Evolutionary conservation across 1,284 basidiomycete species (phyloP).

Genomic region (Ceratobasidium sp.): DNA sequence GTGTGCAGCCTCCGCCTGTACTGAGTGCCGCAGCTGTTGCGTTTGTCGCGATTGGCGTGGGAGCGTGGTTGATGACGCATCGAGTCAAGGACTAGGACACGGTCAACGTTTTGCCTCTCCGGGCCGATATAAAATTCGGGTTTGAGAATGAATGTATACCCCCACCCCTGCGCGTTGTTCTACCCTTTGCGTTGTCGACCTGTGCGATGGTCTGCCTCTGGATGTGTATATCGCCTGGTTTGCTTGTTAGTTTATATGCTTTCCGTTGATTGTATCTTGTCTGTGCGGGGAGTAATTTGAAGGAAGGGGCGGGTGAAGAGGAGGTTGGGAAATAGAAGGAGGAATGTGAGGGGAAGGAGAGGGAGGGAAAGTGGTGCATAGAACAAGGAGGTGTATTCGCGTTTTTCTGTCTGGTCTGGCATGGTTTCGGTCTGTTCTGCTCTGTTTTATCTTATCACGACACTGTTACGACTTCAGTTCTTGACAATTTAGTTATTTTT

Average conservation of each 20-base stretch:
- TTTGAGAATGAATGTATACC: no score
- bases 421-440: constrained; percentile 7
- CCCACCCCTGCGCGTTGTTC: no score
- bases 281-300: background rate
- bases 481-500: constrained; percentile 31
- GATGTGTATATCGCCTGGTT: background rate
- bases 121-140: no score
- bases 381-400: constrained; percentile 17
- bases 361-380: constrained; percentile 1
- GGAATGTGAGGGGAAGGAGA: background rate
- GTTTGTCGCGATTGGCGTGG: constrained; percentile 24
- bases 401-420: background rate
- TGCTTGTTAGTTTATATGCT: constrained; percentile 8
- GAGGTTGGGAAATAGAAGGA: background rate
- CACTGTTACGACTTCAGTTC: constrained; percentile 26
- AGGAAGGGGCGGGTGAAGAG: background rate
- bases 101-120: no score
- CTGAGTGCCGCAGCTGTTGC: constrained; percentile 28
- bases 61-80: constrained; percentile 36
- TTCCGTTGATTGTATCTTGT: constrained; percentile 9
- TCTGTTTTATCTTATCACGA: constrained; percentile 35
- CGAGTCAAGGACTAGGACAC: constrained; percentile 33
- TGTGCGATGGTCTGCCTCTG: no score
- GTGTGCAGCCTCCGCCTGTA: constrained; percentile 19
- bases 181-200: constrained; percentile 13